Base-by-base conservation (phyloP, 371 early-diverging fungal genomes). In the Umbelopsis sp. region DNA sequence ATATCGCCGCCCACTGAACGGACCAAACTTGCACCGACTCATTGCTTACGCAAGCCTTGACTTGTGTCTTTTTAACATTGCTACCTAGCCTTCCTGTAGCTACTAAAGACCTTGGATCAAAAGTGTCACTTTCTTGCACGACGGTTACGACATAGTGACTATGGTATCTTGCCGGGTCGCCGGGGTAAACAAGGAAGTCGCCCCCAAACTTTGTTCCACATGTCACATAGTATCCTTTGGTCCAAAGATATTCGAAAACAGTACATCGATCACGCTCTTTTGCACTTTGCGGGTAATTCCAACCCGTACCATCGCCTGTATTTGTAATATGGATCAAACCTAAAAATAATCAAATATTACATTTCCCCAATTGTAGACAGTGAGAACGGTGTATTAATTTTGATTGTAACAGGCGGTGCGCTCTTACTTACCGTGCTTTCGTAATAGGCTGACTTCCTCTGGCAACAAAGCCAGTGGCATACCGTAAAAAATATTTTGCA, bases 171-270 rank as follows among this genome's bases (percentile, higher is more conserved):
- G 83, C 74, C 5, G 87, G 87, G 67, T 87, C 87, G 20, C 83
- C 80, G 2, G 77, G 78, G 76, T 91, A 91, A 7, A 85, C 73
- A 24, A 91, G 72, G 70, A 74, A 91, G 52, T 91, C 86, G 1
- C 89, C 89, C 6, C 91, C 91, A 76, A 89, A 91, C 69, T 88
- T 88, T 44, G 80, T 73, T 9, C 89, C 89, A 22, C 76, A 70
- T 9, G 87, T 85, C 20, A 89, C 73, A 67, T 75, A 89, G 37
- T 77, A 80, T 8, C 82, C 82, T 35, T 73, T 67, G 7, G 70
- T 70, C 88, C 89, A 90, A 25, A 90, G 72, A 66, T 80, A 76
- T 44, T 78, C 66, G 69, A 82, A 91, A 8, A 88, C 74, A 25
- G 66, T 70, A 65, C 68, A 84, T 12, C 73, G 74, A 22, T 69